Evolutionary conservation across 179 eudicot genomes (phyloP).

Genomic region (Beta corolliflora): DNA sequence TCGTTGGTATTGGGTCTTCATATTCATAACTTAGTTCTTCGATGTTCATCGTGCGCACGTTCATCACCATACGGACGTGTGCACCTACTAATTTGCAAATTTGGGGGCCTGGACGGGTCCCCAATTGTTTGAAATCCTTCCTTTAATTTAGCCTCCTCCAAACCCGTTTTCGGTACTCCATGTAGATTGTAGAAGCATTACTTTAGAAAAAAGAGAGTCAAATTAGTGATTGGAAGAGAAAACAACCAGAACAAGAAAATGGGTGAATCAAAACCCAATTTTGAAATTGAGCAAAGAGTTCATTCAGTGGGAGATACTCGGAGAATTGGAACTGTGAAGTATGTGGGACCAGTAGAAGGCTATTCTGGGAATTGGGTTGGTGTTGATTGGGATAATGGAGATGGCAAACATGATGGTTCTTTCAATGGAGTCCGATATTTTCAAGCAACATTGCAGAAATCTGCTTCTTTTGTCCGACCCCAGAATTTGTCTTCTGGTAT

Average conservation of each 20-base stretch:
- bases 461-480: constrained; percentile 75
- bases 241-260: background rate
- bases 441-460: constrained; percentile 45
- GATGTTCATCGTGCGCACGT: too few species aligned
- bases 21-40: too few species aligned
- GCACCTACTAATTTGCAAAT: too few species aligned
- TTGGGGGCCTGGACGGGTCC: too few species aligned
- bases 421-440: constrained; percentile 78
- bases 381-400: constrained; percentile 86
- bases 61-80: too few species aligned
- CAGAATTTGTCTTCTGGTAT: constrained; percentile 65
- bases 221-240: too few species aligned
- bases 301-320: constrained; percentile 53
- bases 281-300: constrained; percentile 68
- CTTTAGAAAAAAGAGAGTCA: too few species aligned
- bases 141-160: too few species aligned
- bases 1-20: too few species aligned
- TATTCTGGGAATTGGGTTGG: constrained; percentile 84
- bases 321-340: constrained; percentile 79
- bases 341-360: constrained; percentile 67
- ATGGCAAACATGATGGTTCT: constrained; percentile 86
- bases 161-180: too few species aligned
- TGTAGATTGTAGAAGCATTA: too few species aligned
- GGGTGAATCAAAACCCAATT: constrained; percentile 36
- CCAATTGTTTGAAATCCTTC: too few species aligned